A percentile compares a stretch with the other conserved stretches of the same genome.
Conservation (phyloP, 257 asterid species). For the Nyctanthes arbortristis region DNA sequence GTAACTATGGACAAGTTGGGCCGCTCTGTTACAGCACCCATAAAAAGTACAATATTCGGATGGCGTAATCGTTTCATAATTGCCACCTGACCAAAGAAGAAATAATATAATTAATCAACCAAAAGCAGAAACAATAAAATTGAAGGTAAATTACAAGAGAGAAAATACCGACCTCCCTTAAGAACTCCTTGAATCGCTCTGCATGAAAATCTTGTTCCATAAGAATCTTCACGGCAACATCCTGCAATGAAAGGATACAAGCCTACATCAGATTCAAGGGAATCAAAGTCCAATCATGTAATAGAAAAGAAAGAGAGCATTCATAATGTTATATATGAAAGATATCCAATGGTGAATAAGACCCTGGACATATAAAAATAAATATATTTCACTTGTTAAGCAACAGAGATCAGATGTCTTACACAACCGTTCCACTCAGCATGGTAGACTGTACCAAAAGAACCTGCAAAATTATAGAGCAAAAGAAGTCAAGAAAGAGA, state of each 20-base stretch:
- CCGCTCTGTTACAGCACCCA: constrained; percentile 96
- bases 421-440: constrained; percentile 99
- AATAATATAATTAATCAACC: constrained; percentile 22
- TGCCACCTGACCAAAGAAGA: constrained; percentile 67
- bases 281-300: constrained; percentile 20
- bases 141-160: constrained; percentile 22
- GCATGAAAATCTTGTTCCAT: constrained; percentile 90
- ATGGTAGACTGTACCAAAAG: constrained; percentile 96
- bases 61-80: constrained; percentile 92
- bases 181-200: constrained; percentile 70
- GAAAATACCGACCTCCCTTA: constrained; percentile 62
- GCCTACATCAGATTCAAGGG: constrained; percentile 22
- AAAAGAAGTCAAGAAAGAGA: constrained; percentile 14
- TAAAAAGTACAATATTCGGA: constrained; percentile 95
- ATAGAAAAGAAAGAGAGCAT: constrained; percentile 4
- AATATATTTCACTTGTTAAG: constrained; percentile 18
- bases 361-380: constrained; percentile 19
- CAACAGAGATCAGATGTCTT: constrained; percentile 44
- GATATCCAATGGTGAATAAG: constrained; percentile 10
- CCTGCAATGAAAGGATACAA: constrained; percentile 65
- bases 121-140: constrained; percentile 8
- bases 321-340: constrained; percentile 5
- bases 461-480: constrained; percentile 56
- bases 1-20: constrained; percentile 94
- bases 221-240: constrained; percentile 97